These are phyloP conservation scores for Rhynchospora pubera DNA, from an alignment of 176 grass and related monocot genomes.

Conservation along the genomic window DNA sequence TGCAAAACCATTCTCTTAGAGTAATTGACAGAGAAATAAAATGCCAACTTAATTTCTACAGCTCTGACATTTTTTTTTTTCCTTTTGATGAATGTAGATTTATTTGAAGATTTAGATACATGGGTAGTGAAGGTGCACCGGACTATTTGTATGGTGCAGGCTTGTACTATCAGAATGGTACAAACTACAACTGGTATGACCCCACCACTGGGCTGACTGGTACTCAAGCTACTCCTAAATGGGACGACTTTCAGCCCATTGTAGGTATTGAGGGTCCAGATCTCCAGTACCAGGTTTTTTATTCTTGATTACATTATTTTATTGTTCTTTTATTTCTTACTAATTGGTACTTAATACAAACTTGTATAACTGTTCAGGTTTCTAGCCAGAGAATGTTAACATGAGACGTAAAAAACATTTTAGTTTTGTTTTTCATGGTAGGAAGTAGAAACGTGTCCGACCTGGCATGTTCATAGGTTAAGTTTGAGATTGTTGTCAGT, in stretches of 20 bases:
- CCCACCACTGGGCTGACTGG: constrained; percentile 19
- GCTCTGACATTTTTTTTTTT: not conserved
- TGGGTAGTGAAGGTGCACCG: constrained; percentile 17
- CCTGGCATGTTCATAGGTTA: not conserved
- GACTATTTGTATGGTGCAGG: constrained; percentile 2
- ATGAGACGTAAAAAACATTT: not conserved
- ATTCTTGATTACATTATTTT: not conserved
- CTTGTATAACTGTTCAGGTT: not conserved
- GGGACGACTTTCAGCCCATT: constrained; percentile 48
- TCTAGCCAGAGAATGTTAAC: not conserved
- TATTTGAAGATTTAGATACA: constrained; percentile 9
- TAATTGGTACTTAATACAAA: not conserved
- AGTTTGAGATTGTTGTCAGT: not conserved
- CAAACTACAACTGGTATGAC: constrained; percentile 19
- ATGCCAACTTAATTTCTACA: not conserved
- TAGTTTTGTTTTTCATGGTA: not conserved
- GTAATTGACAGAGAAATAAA: not conserved
- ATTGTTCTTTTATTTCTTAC: not conserved
- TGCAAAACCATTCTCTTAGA: too few species aligned
- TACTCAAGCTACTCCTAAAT: constrained; percentile 48
- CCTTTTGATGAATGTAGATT: not conserved
- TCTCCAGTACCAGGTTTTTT: constrained; percentile 53
- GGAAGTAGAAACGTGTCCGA: not conserved
- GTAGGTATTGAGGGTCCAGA: constrained; percentile 64
- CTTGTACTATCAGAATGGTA: constrained; percentile 10